These are phyloP conservation scores for Eutrema yunnanense DNA, from an alignment of 345 rosid species.

Conservation along the genomic window DNA sequence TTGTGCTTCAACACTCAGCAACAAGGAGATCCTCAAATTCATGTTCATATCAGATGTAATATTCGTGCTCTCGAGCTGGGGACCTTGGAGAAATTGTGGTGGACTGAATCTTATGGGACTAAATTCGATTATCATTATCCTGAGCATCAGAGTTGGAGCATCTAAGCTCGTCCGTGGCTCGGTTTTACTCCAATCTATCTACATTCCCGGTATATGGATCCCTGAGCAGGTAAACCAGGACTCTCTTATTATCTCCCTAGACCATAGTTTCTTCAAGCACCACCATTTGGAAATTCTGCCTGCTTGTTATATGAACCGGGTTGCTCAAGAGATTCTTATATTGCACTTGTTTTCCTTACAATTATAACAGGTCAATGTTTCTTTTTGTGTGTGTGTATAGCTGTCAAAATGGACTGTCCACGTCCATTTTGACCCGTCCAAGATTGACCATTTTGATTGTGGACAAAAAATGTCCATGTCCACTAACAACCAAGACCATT, in stretches of 20 bases:
- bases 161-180: neutral
- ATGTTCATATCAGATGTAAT: neutral
- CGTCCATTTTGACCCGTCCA: too few relatives aligned
- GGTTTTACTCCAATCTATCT: neutral
- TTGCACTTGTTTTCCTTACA: too few relatives aligned
- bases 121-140: neutral
- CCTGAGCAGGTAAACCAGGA: neutral
- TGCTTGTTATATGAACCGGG: neutral
- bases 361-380: too few relatives aligned
- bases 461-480: too few relatives aligned
- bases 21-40: neutral
- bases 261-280: neutral
- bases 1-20: neutral
- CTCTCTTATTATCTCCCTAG: neutral
- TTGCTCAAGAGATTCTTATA: too few relatives aligned
- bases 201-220: neutral
- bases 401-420: too few relatives aligned
- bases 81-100: neutral
- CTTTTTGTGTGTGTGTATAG: too few relatives aligned
- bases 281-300: neutral
- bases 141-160: neutral
- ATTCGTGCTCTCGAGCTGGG: too few relatives aligned
- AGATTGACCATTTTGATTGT: too few relatives aligned
- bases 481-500: too few relatives aligned
- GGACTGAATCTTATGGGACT: neutral